Conservation (phyloP, 495 filamentous ascomycete genomes). For the Tuber indicum region DNA sequence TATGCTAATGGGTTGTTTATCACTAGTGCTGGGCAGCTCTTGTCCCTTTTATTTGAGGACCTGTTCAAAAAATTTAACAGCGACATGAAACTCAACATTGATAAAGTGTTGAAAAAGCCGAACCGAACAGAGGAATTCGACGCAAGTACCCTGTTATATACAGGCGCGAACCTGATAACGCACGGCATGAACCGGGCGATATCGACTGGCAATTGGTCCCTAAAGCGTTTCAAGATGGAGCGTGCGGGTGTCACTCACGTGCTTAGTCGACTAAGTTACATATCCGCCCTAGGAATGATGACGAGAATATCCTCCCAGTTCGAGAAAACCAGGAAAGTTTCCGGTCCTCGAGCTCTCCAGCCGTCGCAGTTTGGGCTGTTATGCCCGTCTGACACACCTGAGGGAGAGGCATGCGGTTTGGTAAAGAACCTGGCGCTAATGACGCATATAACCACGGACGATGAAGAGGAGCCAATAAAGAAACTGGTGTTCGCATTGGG, state of each 20-base stretch:
- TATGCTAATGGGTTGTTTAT: conserved; percentile 8
- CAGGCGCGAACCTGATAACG: conserved; percentile 75
- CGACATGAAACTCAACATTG: conserved; percentile 80
- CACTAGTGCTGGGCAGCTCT: conserved; percentile 67
- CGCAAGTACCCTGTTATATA: conserved; percentile 65
- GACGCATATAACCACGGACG: conserved; percentile 97
- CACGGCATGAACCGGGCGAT: conserved; percentile 87
- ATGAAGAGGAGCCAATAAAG: conserved; percentile 80
- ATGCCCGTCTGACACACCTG: conserved; percentile 91
- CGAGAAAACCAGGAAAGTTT: conserved; percentile 94
- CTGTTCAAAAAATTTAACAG: conserved; percentile 89
- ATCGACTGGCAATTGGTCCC: conserved; percentile 92
- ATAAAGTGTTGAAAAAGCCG: conserved; percentile 86
- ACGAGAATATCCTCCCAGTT: conserved; percentile 97
- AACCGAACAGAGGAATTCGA: conserved; percentile 81
- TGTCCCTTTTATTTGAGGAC: conserved; percentile 95
- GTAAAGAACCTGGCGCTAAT: conserved; percentile 98
- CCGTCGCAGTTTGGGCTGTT: conserved; percentile 97
- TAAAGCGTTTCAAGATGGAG: conserved; percentile 98
- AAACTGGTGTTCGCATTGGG: conserved; percentile 72
- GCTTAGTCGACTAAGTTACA: conserved; percentile 89
- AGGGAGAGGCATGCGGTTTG: conserved; percentile 95
- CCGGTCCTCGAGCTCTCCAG: conserved; percentile 88
- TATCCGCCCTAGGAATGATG: conserved; percentile 99
- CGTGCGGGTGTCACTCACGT: conserved; percentile 95